Evolutionary conservation across 805 yeast species (phyloP).

Genomic region (Yamadazyma olivae): DNA sequence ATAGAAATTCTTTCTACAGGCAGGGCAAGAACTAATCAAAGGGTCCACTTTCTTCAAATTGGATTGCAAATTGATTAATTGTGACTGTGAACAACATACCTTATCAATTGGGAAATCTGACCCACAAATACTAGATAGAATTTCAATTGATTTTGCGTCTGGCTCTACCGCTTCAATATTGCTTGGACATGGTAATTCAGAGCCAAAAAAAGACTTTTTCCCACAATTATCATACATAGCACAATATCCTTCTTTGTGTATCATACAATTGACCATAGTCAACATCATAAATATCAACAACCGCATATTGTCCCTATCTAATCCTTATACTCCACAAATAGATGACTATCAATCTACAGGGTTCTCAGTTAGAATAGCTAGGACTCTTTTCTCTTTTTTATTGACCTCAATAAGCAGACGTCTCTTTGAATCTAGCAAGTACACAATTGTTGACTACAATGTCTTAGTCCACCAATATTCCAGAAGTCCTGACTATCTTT

Average conservation of each 20-base stretch:
- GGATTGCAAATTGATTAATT: slow-evolving; percentile 51
- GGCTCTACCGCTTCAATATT: slow-evolving; percentile 49
- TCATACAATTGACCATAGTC: background rate
- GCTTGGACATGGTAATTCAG: slow-evolving; percentile 74
- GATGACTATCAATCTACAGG: too few relatives aligned
- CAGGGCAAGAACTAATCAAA: slow-evolving; percentile 64
- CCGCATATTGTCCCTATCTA: background rate
- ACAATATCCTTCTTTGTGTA: slow-evolving; percentile 38
- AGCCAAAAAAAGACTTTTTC: slow-evolving; percentile 73
- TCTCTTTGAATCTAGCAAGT: too few relatives aligned
- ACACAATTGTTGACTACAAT: too few relatives aligned
- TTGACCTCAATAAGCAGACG: too few relatives aligned
- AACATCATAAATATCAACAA: background rate
- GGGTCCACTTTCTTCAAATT: slow-evolving; percentile 46
- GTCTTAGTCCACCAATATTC: too few relatives aligned
- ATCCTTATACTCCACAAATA: too few relatives aligned
- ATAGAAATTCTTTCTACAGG: slow-evolving; percentile 82
- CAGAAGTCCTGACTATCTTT: too few relatives aligned
- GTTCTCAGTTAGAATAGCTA: too few relatives aligned
- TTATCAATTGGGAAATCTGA: slow-evolving; percentile 50
- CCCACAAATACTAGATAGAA: slow-evolving; percentile 69
- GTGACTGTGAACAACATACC: slow-evolving; percentile 72
- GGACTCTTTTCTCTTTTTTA: too few relatives aligned
- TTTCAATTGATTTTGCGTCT: slow-evolving; percentile 37
- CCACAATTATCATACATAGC: slow-evolving; percentile 72